These are phyloP conservation scores for Tricholoma sp. DNA, from an alignment of 768 basidiomycete species.

Conservation along the genomic window DNA sequence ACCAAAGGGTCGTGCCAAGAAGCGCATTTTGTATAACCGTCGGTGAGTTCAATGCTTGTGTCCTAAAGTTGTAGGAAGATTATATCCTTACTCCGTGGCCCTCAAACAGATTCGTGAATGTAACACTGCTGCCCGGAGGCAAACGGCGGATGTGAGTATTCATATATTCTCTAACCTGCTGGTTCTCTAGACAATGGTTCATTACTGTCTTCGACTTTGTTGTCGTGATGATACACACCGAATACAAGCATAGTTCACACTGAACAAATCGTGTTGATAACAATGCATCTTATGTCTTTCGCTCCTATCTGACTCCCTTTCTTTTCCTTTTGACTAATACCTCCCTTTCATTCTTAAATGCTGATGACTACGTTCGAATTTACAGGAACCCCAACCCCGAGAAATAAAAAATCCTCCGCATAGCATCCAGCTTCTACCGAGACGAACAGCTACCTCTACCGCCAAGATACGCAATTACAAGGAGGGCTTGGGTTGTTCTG, in stretches of 20 bases:
- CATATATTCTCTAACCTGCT: not conserved
- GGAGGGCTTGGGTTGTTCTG: conserved; percentile 4
- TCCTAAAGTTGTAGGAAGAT: not conserved
- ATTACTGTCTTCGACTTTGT: not conserved
- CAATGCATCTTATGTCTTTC: conserved; percentile 92
- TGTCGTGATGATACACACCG: conserved; percentile 50
- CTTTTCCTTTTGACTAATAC: conserved; percentile 10
- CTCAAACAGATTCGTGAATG: conserved; percentile 77
- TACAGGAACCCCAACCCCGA: conserved; percentile 62
- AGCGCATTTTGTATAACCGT: conserved; percentile 84
- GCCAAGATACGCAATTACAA: not conserved
- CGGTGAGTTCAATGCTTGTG: conserved; percentile 46
- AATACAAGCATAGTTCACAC: conserved; percentile 93
- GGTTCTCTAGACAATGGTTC: not conserved
- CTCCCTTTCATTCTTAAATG: conserved; percentile 8
- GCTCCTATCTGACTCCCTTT: conserved; percentile 89
- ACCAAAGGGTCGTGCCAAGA: conserved; percentile 97
- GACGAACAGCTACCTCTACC: conserved; percentile 1
- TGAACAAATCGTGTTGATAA: conserved; percentile 83
- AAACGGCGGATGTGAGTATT: conserved; percentile 92
- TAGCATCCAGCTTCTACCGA: not conserved
- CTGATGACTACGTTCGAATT: conserved; percentile 17
- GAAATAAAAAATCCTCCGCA: conserved; percentile 37
- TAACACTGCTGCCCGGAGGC: conserved; percentile 84
- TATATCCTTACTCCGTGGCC: conserved; percentile 2